Conservation (phyloP, 2,329 filamentous ascomycete species). For the Aspergillus sp. region DNA sequence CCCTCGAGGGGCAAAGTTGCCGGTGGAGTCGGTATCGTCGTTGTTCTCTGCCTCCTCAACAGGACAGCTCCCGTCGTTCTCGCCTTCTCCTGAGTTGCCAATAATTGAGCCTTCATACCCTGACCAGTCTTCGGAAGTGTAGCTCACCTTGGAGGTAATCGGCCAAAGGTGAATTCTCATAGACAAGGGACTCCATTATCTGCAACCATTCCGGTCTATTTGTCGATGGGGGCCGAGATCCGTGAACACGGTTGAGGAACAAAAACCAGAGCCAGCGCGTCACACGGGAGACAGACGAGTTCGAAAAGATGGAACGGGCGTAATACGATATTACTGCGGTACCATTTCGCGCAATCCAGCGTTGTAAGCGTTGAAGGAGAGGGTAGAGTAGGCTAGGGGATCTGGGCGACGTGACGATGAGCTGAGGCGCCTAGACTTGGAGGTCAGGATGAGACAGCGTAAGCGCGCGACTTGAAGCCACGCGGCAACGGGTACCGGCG, state of each 20-base stretch:
- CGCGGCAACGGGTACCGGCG: background rate
- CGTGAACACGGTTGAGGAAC: conserved; percentile 2
- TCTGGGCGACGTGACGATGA: background rate
- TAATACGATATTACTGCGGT: background rate
- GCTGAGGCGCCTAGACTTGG: background rate
- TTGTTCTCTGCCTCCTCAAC: conserved; percentile 21
- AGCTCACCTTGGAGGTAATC: conserved; percentile 75
- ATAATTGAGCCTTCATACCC: conserved; percentile 7
- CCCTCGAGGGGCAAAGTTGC: conserved; percentile 43
- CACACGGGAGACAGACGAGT: background rate
- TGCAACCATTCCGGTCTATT: conserved; percentile 21
- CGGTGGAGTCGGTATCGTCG: conserved; percentile 19
- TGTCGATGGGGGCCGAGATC: conserved; percentile 2
- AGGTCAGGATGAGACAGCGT: background rate
- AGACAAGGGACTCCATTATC: conserved; percentile 77
- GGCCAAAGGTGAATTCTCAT: conserved; percentile 78
- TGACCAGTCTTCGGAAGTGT: background rate
- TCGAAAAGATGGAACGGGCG: background rate
- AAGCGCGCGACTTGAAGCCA: background rate
- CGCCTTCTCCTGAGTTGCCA: conserved; percentile 35
- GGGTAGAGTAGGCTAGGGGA: background rate
- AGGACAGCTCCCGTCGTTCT: conserved; percentile 32
- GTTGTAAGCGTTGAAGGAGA: background rate
- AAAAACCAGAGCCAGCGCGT: background rate
- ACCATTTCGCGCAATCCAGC: background rate